Evolutionary conservation across 768 basidiomycete species (phyloP).

Genomic region (Xerocomellus chrysenteron): DNA sequence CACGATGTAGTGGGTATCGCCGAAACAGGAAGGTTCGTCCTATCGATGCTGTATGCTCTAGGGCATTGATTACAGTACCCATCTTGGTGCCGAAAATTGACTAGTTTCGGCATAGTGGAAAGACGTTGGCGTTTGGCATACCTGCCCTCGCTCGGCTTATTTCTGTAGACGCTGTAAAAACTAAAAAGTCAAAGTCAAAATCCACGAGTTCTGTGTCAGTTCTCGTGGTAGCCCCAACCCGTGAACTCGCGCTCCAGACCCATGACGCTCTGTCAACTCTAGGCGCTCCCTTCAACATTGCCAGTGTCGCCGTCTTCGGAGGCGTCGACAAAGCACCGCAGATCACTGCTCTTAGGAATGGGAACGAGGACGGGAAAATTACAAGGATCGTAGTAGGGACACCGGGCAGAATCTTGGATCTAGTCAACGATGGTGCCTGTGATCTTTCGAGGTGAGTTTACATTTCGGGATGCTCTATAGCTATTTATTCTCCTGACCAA

Average conservation of each 20-base stretch:
- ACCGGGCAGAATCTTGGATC: slow-evolving; percentile 88
- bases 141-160: slow-evolving; percentile 78
- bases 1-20: slow-evolving; percentile 94
- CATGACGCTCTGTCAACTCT: slow-evolving; percentile 78
- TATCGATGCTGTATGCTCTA: not conserved
- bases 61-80: not conserved
- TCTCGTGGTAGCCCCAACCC: slow-evolving; percentile 89
- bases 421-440: slow-evolving; percentile 84
- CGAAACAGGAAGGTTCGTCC: slow-evolving; percentile 83
- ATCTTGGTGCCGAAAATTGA: not conserved
- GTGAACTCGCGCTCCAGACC: slow-evolving; percentile 95
- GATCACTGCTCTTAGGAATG: slow-evolving; percentile 61
- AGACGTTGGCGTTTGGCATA: slow-evolving; percentile 94
- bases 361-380: slow-evolving; percentile 46
- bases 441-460: slow-evolving; percentile 69
- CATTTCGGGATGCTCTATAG: not conserved
- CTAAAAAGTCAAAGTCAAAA: slow-evolving; percentile 33
- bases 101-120: slow-evolving; percentile 57
- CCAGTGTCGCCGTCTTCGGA: slow-evolving; percentile 87
- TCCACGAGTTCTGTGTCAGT: slow-evolving; percentile 46
- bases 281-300: slow-evolving; percentile 71
- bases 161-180: slow-evolving; percentile 26
- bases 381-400: slow-evolving; percentile 91
- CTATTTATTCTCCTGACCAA: not conserved
- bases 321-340: slow-evolving; percentile 92